These are phyloP conservation scores for Coelastrella sp. DNA, from an alignment of 139 green algal genomes.

Conservation along the genomic window DNA sequence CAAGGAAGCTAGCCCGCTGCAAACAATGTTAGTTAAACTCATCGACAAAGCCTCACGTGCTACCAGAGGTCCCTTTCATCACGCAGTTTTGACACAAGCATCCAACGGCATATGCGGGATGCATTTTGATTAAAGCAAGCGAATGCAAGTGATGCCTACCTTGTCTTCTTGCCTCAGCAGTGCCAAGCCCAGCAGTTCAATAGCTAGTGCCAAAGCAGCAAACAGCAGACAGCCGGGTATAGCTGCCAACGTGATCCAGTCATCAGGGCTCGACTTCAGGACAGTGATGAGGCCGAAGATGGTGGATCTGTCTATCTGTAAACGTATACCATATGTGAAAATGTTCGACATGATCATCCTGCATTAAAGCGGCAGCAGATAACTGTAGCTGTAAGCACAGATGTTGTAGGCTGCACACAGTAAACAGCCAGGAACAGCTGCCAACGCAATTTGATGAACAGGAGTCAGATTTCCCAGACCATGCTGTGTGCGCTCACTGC, in stretches of 20 bases:
- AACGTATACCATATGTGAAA: conserved; percentile 20
- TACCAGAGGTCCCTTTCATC: too few relatives aligned
- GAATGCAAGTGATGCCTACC: not conserved
- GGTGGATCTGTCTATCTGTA: not conserved
- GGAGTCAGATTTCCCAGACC: too few relatives aligned
- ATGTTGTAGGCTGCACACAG: not conserved
- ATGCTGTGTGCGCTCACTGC: not conserved
- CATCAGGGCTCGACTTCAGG: conserved; percentile 4
- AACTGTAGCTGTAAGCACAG: not conserved
- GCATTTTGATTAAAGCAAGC: not conserved
- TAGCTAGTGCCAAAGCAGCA: not conserved
- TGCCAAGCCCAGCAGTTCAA: not conserved
- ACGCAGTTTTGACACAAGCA: too few relatives aligned
- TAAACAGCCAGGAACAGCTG: not conserved
- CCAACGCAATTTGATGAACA: not conserved
- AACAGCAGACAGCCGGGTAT: conserved; percentile 16
- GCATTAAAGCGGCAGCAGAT: not conserved
- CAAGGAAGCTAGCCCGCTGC: too few relatives aligned
- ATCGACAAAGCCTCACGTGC: too few relatives aligned
- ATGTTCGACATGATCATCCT: conserved; percentile 42
- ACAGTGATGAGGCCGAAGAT: not conserved
- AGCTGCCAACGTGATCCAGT: not conserved
- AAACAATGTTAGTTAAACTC: too few relatives aligned
- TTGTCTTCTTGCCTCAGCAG: not conserved
- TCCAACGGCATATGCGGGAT: too few relatives aligned